Evolutionary conservation across 2,329 filamentous ascomycete genomes (phyloP).

Genomic region (Aureobasidium vineae): DNA sequence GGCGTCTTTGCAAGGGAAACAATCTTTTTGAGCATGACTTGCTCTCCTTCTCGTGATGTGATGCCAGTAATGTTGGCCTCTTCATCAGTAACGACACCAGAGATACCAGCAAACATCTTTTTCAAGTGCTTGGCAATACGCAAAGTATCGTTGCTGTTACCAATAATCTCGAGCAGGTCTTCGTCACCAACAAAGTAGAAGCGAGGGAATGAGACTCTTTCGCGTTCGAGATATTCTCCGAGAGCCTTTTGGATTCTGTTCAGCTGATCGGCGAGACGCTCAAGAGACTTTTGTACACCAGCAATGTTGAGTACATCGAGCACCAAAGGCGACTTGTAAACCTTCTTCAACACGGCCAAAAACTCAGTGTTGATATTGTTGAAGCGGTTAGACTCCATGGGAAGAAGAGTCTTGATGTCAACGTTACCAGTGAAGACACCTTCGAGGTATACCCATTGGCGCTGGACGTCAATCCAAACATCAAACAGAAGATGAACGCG

Average conservation of each 20-base stretch:
- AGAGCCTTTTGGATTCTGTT: slow-evolving; percentile 99
- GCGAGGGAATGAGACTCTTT: slow-evolving; percentile 93
- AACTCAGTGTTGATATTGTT: slow-evolving; percentile 99
- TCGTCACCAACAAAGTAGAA: slow-evolving; percentile 99
- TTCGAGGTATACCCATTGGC: slow-evolving; percentile 99
- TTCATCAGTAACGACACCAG: slow-evolving; percentile 86
- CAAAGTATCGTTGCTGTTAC: slow-evolving; percentile 95
- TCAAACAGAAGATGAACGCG: slow-evolving; percentile 97
- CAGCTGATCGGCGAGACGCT: slow-evolving; percentile 90
- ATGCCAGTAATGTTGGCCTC: slow-evolving; percentile 87
- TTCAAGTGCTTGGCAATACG: slow-evolving; percentile 98
- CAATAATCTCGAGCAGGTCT: slow-evolving; percentile 97
- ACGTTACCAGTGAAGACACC: slow-evolving; percentile 98
- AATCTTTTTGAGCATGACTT: slow-evolving; percentile 80
- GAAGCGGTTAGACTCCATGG: slow-evolving; percentile 94
- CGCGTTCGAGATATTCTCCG: slow-evolving; percentile 96
- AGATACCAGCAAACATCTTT: slow-evolving; percentile 99
- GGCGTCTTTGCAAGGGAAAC: slow-evolving; percentile 92
- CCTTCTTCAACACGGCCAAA: slow-evolving; percentile 98
- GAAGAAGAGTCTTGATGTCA: slow-evolving; percentile 96
- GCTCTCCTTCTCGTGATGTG: slow-evolving; percentile 92
- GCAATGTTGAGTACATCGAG: slow-evolving; percentile 95
- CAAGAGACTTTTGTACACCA: slow-evolving; percentile 91
- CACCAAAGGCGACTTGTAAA: slow-evolving; percentile 92
- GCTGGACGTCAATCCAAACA: slow-evolving; percentile 99